phyloP scores from a whole-genome alignment of 1,139 yeast genomes.

The Pichia sp. region DNA sequence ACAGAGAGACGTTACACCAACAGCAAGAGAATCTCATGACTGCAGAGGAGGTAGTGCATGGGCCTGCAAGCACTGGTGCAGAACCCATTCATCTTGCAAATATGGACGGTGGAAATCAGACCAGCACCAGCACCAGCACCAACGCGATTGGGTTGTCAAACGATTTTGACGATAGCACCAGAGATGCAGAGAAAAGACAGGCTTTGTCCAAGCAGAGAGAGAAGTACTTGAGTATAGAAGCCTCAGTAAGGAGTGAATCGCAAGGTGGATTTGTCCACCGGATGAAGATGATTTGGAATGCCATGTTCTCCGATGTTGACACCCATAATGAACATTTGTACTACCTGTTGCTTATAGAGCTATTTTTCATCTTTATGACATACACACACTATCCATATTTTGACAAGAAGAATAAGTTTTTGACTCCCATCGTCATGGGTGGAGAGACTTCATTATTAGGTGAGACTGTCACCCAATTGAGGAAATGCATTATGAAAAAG shows the following conservation, averaged over 20 bases:
- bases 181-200: conserved; percentile 8
- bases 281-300: no score
- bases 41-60: no score
- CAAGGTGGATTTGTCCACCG: no score
- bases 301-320: conserved; percentile 4
- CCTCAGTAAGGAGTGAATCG: no score
- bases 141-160: no score
- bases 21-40: no score
- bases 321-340: conserved; percentile 18
- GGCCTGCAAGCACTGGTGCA: no score
- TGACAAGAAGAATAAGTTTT: conserved; percentile 22
- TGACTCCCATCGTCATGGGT: conserved; percentile 26
- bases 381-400: conserved; percentile 25
- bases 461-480: conserved; percentile 48
- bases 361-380: conserved; percentile 22
- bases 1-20: no score
- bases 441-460: conserved; percentile 46
- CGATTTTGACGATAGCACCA: no score
- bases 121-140: no score
- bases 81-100: no score
- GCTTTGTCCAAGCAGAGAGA: conserved; percentile 7
- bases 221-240: conserved; percentile 3
- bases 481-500: conserved; percentile 23
- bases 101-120: no score
- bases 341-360: conserved; percentile 21